Evolutionary conservation across 2,329 filamentous ascomycete genomes (phyloP).

Genomic region (Paraconiothyrium brasiliense): DNA sequence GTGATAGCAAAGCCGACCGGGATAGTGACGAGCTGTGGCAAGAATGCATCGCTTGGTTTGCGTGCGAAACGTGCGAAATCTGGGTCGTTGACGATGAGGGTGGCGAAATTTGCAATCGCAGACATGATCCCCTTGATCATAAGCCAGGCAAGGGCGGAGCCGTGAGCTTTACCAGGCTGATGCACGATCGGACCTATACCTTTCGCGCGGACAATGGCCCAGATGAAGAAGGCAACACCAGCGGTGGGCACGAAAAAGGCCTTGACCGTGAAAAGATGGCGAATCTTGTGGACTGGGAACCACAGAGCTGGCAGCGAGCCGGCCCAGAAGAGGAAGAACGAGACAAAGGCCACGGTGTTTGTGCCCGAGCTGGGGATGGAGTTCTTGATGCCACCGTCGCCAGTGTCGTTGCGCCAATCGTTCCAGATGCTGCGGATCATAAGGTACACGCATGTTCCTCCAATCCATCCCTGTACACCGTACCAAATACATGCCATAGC

Average conservation of each 20-base stretch:
- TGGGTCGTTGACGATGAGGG: conserved; percentile 80
- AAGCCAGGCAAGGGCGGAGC: conserved; percentile 79
- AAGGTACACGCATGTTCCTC: conserved; percentile 80
- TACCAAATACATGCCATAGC: conserved; percentile 91
- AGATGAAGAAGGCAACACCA: conserved; percentile 87
- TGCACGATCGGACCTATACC: conserved; percentile 85
- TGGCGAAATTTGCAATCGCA: conserved; percentile 89
- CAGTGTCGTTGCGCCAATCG: conserved; percentile 61
- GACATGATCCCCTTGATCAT: conserved; percentile 88
- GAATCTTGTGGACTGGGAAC: conserved; percentile 88
- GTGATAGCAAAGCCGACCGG: conserved; percentile 68
- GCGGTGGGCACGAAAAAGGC: conserved; percentile 83
- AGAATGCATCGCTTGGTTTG: conserved; percentile 78
- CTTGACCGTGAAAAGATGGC: conserved; percentile 92
- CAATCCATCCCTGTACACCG: conserved; percentile 85
- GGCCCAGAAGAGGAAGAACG: conserved; percentile 89
- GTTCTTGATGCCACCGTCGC: conserved; percentile 66
- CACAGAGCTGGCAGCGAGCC: conserved; percentile 83
- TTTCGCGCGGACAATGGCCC: conserved; percentile 82
- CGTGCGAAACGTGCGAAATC: conserved; percentile 86
- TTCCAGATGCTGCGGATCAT: conserved; percentile 91
- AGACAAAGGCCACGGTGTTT: conserved; percentile 76
- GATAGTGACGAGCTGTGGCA: conserved; percentile 74
- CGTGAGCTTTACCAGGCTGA: conserved; percentile 69
- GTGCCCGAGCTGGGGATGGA: conserved; percentile 75